Percentiles rank a stretch among this genome's conserved stretches.
Conservation (phyloP, 176 grass and related monocot genomes). For the Leersia perrieri region DNA sequence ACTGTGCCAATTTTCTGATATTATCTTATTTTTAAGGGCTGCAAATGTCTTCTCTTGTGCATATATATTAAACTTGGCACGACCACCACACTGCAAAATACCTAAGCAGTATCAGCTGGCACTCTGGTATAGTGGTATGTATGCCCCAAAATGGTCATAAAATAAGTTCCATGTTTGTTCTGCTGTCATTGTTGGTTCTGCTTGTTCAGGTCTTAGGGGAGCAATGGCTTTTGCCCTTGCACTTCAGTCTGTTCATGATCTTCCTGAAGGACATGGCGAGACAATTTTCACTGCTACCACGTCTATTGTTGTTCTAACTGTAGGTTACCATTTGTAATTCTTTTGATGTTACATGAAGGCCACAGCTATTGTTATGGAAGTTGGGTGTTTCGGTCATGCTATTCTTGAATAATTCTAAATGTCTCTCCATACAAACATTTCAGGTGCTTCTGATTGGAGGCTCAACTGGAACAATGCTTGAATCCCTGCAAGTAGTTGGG, state of each 20-base stretch:
- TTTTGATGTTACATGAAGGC: background rate
- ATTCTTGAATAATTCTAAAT: slow-evolving; percentile 14
- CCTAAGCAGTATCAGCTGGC: slow-evolving; percentile 72
- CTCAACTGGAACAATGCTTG: slow-evolving; percentile 87
- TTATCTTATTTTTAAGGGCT: slow-evolving; percentile 57
- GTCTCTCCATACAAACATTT: background rate
- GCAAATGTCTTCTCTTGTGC: slow-evolving; percentile 89
- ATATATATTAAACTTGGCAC: slow-evolving; percentile 73
- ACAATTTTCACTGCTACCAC: slow-evolving; percentile 91
- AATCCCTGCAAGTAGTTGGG: slow-evolving; percentile 81
- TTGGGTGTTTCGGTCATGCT: background rate
- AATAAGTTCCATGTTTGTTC: background rate
- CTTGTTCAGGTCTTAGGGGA: slow-evolving; percentile 71
- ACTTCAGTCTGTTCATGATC: slow-evolving; percentile 91
- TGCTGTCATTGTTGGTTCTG: background rate
- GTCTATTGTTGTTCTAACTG: slow-evolving; percentile 83
- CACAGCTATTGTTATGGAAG: background rate
- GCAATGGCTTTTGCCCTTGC: slow-evolving; percentile 98
- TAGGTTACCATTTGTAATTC: slow-evolving; percentile 34
- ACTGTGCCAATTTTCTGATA: slow-evolving; percentile 12
- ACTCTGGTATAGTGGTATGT: slow-evolving; percentile 92
- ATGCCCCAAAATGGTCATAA: background rate
- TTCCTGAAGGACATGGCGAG: slow-evolving; percentile 74
- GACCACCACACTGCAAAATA: slow-evolving; percentile 65
- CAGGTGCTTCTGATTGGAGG: slow-evolving; percentile 88